Evolutionary conservation across 768 basidiomycete species (phyloP).

Genomic region (Tricholoma terreum): DNA sequence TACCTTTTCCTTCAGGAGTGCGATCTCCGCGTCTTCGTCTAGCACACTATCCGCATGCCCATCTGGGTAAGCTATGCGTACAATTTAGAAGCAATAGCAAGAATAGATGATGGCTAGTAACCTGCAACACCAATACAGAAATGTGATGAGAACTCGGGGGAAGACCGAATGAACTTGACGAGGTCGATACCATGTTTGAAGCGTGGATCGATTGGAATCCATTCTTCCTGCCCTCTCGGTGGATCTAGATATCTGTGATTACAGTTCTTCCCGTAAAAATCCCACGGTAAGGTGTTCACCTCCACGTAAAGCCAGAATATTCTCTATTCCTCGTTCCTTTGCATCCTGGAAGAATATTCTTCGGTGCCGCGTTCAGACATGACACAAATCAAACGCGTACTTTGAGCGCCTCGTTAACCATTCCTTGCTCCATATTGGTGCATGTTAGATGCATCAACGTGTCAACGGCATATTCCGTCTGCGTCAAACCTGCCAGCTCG

Average conservation of each 20-base stretch:
- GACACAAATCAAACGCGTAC: constrained; percentile 39
- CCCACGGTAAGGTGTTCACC: constrained; percentile 42
- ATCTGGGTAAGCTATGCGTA: constrained; percentile 78
- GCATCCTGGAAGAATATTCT: constrained; percentile 49
- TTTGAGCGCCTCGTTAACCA: constrained; percentile 80
- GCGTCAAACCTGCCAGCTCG: constrained; percentile 78
- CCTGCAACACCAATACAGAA: constrained; percentile 97
- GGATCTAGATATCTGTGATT: constrained; percentile 57
- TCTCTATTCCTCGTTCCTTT: constrained; percentile 79
- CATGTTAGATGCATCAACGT: constrained; percentile 95
- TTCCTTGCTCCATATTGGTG: constrained; percentile 91
- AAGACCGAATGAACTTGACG: constrained; percentile 83
- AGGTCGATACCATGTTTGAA: constrained; percentile 87
- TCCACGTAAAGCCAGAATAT: constrained; percentile 89
- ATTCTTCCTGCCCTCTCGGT: constrained; percentile 90
- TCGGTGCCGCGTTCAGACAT: constrained; percentile 5
- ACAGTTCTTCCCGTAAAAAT: not conserved
- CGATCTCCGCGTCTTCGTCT: constrained; percentile 61
- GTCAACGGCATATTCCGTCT: constrained; percentile 72
- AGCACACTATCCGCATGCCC: constrained; percentile 66
- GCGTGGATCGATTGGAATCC: constrained; percentile 80
- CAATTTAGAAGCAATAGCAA: not conserved
- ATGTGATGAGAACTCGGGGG: constrained; percentile 70
- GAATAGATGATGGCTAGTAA: constrained; percentile 24
- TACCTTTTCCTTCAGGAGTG: constrained; percentile 79